These are phyloP conservation scores for Celoporthe dispersa DNA, from an alignment of 2,329 filamentous ascomycete species.

Conservation along the genomic window DNA sequence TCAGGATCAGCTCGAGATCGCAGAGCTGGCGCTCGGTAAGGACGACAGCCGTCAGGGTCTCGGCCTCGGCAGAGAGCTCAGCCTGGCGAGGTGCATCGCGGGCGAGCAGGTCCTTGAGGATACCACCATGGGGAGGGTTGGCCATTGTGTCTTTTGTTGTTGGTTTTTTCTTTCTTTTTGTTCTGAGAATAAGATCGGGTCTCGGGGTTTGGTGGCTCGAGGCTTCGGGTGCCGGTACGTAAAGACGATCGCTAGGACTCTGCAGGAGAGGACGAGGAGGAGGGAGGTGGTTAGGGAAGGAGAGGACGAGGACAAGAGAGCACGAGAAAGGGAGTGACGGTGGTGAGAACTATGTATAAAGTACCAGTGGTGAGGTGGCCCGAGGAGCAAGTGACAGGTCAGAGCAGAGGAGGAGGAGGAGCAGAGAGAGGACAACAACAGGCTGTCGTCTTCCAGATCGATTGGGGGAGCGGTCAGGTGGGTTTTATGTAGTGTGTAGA, in stretches of 20 bases:
- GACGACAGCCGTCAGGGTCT: constrained; percentile 80
- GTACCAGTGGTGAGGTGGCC: constrained; percentile 5
- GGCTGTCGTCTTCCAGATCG: constrained; percentile 2
- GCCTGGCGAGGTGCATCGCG: constrained; percentile 84
- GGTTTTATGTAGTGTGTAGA: constrained; percentile 27
- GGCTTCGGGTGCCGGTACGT: constrained; percentile 19
- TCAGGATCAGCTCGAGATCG: constrained; percentile 96
- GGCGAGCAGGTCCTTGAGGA: constrained; percentile 97
- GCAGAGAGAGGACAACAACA: constrained; percentile 5
- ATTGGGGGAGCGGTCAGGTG: constrained; percentile 17
- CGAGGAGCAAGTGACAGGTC: neutral
- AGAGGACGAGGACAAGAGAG: constrained; percentile 9
- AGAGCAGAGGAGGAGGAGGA: neutral
- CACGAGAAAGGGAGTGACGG: constrained; percentile 6
- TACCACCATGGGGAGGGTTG: constrained; percentile 81
- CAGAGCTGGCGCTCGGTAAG: constrained; percentile 95
- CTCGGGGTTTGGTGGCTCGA: neutral
- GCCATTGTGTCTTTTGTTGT: constrained; percentile 54
- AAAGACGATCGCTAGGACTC: constrained; percentile 11
- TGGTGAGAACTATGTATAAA: neutral
- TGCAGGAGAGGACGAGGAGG: constrained; percentile 3
- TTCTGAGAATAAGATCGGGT: neutral
- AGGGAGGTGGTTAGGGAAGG: constrained; percentile 11
- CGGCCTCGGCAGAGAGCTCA: constrained; percentile 82
- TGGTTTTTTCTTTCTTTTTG: too few relatives aligned